Evolutionary conservation across 371 early-diverging fungal genomes (phyloP).

Genomic region (Capillidium rhysosporum): DNA sequence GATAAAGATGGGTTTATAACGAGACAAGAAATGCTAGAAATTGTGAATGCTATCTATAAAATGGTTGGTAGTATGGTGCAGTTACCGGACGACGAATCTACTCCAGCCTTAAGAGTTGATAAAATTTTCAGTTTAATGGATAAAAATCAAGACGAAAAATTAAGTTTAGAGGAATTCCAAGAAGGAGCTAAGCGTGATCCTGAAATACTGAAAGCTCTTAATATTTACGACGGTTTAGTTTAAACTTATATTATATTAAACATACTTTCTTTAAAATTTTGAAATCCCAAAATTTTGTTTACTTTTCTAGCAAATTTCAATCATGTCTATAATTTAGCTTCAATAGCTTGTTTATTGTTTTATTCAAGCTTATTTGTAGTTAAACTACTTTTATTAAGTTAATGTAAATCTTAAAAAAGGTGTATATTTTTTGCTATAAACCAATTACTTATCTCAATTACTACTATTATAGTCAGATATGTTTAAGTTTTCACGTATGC

Average conservation of each 20-base stretch:
- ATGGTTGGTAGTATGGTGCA: constrained; percentile 87
- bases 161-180: constrained; percentile 71
- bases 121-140: constrained; percentile 88
- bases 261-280: too few species aligned
- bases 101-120: constrained; percentile 77
- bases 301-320: too few species aligned
- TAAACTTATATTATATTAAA: constrained; percentile 12
- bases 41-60: constrained; percentile 84
- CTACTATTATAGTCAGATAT: too few species aligned
- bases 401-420: too few species aligned
- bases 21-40: constrained; percentile 67
- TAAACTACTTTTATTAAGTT: too few species aligned
- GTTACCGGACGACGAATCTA: constrained; percentile 75
- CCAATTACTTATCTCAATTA: too few species aligned
- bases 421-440: too few species aligned
- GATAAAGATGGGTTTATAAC: constrained; percentile 78
- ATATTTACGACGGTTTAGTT: constrained; percentile 68
- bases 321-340: too few species aligned
- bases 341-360: too few species aligned
- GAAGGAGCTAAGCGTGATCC: constrained; percentile 79
- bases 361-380: too few species aligned
- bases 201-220: constrained; percentile 71
- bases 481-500: too few species aligned
- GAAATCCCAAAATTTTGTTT: too few species aligned
- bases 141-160: constrained; percentile 51